Evolutionary conservation across 176 grass and related monocot species (phyloP).

Genomic region (Aegilops tauschii): DNA sequence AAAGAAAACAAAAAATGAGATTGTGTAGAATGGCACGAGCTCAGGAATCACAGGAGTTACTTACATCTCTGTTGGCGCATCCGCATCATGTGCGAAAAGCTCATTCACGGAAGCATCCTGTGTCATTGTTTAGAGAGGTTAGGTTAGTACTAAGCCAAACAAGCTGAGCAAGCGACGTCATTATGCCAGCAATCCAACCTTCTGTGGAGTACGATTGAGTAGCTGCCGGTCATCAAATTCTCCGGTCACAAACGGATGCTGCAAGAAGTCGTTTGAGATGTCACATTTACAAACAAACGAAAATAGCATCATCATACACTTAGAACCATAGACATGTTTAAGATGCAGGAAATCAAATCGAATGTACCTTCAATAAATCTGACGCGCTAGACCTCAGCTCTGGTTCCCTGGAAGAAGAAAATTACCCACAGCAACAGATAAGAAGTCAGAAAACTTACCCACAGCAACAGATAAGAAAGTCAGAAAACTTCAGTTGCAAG

Average conservation of each 20-base stretch:
- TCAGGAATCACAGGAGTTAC: conserved; percentile 15
- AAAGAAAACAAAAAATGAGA: conserved; percentile 17
- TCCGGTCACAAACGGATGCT: conserved; percentile 96
- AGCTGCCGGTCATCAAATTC: conserved; percentile 44
- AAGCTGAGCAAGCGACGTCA: conserved; percentile 28
- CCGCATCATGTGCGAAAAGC: conserved; percentile 34
- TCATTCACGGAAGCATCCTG: conserved; percentile 52
- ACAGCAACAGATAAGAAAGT: conserved; percentile 10
- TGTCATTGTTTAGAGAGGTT: conserved; percentile 18
- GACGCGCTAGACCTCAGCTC: conserved; percentile 59
- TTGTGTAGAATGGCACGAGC: not conserved
- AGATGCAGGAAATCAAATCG: conserved; percentile 17
- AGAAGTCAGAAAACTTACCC: conserved; percentile 30
- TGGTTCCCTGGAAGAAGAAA: conserved; percentile 57
- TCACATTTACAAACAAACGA: conserved; percentile 30
- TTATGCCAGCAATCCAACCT: conserved; percentile 44
- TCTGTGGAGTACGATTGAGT: conserved; percentile 33
- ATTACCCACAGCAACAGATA: conserved; percentile 13
- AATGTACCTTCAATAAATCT: conserved; percentile 68
- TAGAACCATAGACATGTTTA: conserved; percentile 4
- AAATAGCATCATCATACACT: conserved; percentile 23
- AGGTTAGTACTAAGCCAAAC: conserved; percentile 23
- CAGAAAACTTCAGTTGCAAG: conserved; percentile 22
- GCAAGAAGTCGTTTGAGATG: conserved; percentile 42
- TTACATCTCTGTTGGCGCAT: conserved; percentile 52